Evolutionary conservation across 495 filamentous ascomycete genomes (phyloP), one percentile per base, ranked within the genome.

Genomic region (Aspergillus saccharolyticus): DNA sequence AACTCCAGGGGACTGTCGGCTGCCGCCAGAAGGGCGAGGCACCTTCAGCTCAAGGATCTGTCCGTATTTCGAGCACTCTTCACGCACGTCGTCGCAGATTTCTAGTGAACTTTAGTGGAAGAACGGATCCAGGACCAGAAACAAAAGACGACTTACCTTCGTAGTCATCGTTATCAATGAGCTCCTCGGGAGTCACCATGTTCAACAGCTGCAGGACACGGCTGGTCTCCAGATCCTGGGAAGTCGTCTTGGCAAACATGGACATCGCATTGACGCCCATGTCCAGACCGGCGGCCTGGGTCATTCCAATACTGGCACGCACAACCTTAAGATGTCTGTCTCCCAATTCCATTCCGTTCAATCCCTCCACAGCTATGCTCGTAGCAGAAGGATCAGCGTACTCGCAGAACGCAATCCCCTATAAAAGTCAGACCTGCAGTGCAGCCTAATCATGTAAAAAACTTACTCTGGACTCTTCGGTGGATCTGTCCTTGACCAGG

Each of bases 201-300:
- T 99, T 99, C 63, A 97, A 76, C 45, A 99, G 74, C 72, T 96
- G 90, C 57, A 99, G 66, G 15, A 99, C 92, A 45, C 91, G 83
- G 55, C 86, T 83, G 45, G 83, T 83, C 57, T 92, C 89, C 42
- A 88, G 68, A 57, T 91, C 87, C 44, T 80, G 79, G 30, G 88
- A 89, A 8, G 89, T 93, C 39, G 93, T 96, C 45, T 92, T 91
- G 30, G 94, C 94, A 66, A 99, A 91, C 89, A 97, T 92, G 25
- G 91, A 94, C 90, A 99, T 97, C 59, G 93, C 95, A 60, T 96
- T 96, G 58, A 97, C 92, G 22, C 92, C 87, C 87, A 96, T 93
- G 63, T 97, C 94, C 17, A 94, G 78, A 44, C 91, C 90, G 51
- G 89, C 77, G 12, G 89, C 91, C 70, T 99, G 94, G 22, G 90